Conservation (phyloP, 768 basidiomycete species). For the Leucogyrophana mollusca region DNA sequence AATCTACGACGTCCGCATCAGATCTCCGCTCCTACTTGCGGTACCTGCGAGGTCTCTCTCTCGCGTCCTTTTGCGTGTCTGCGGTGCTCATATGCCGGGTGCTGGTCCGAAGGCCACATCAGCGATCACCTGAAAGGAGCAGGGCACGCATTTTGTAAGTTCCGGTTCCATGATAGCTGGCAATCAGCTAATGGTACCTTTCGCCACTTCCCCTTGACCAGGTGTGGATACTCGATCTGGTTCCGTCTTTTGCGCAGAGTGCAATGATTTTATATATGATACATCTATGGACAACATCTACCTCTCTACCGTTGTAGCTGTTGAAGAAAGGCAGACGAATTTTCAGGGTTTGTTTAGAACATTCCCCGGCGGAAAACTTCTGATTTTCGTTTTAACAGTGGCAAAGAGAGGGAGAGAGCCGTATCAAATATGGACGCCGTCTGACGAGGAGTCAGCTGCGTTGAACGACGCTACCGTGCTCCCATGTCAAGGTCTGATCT, state of each 20-base stretch:
- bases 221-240: conserved; percentile 77
- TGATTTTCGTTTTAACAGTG: conserved; percentile 20
- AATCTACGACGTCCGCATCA: conserved; percentile 16
- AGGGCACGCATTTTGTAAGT: conserved; percentile 68
- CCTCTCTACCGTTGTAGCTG: conserved; percentile 41
- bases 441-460: conserved; percentile 36
- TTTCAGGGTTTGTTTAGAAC: conserved; percentile 48
- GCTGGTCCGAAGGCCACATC: conserved; percentile 65
- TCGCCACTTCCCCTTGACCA: conserved; percentile 25
- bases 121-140: conserved; percentile 53
- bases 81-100: conserved; percentile 67
- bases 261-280: conserved; percentile 75
- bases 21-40: conserved; percentile 63
- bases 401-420: conserved; percentile 42
- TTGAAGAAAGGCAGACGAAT: conserved; percentile 61
- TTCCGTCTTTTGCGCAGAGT: conserved; percentile 69
- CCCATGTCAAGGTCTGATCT: conserved; percentile 67
- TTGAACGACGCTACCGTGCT: conserved; percentile 51
- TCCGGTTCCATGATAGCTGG: not conserved
- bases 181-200: too few relatives aligned
- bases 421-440: conserved; percentile 51
- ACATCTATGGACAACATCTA: conserved; percentile 46
- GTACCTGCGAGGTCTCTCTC: conserved; percentile 52
- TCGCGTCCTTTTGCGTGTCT: conserved; percentile 72
- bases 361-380: too few relatives aligned